A percentile compares a stretch with the other conserved stretches of the same genome.
phyloP scores from a whole-genome alignment of 1,139 yeast genomes.

The Martiniozyma asiatica region DNA sequence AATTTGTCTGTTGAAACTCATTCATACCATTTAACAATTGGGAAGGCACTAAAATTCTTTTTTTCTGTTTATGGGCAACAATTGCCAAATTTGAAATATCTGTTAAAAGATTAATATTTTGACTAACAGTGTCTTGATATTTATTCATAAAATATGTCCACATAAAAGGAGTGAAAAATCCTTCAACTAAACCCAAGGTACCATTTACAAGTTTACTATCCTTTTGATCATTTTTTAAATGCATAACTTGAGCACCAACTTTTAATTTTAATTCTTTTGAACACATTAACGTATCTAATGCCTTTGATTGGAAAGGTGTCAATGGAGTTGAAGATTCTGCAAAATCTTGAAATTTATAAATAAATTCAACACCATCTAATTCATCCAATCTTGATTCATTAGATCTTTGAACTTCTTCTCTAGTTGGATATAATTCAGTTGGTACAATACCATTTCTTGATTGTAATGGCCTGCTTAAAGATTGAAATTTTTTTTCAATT shows the following conservation, averaged over 20 bases:
- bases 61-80: slow-evolving; percentile 1
- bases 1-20: slow-evolving; percentile 16
- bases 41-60: slow-evolving; percentile 2
- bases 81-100: slow-evolving; percentile 3
- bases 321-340: slow-evolving; percentile 39
- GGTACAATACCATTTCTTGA: slow-evolving; percentile 67
- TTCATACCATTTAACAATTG: slow-evolving; percentile 1
- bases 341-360: no score
- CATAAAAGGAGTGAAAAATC: no score
- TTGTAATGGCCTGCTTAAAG: slow-evolving; percentile 42
- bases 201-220: slow-evolving; percentile 89
- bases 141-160: no score
- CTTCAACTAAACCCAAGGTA: slow-evolving; percentile 75
- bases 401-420: slow-evolving; percentile 74
- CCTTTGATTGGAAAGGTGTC: slow-evolving; percentile 28
- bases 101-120: slow-evolving; percentile 4
- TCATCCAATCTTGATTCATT: slow-evolving; percentile 43
- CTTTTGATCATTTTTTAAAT: slow-evolving; percentile 79
- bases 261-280: slow-evolving; percentile 53
- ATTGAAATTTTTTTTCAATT: slow-evolving; percentile 43
- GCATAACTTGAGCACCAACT: slow-evolving; percentile 90
- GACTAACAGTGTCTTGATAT: slow-evolving; percentile 3
- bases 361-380: slow-evolving; percentile 41
- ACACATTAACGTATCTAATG: slow-evolving; percentile 61
- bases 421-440: slow-evolving; percentile 76